Conservation (phyloP, 2,329 filamentous ascomycete genomes). For the Diaporthe sp. region DNA sequence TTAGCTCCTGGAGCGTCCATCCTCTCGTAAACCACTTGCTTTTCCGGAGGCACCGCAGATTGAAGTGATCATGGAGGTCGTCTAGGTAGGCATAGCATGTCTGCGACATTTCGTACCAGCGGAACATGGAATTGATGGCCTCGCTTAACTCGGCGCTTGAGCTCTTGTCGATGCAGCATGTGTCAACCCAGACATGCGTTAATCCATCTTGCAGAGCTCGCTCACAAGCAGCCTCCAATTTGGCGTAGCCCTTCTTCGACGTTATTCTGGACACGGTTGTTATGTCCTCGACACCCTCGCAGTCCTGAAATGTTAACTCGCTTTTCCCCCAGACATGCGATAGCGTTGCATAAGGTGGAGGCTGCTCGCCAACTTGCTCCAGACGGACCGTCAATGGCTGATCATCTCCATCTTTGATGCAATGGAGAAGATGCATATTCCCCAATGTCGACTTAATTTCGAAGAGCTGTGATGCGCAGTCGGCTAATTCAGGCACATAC, state of each 20-base stretch:
- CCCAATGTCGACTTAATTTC: background rate
- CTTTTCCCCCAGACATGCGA: slow-evolving; percentile 16
- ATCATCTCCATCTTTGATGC: background rate
- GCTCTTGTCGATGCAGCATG: slow-evolving; percentile 33
- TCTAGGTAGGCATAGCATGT: slow-evolving; percentile 28
- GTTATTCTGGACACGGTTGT: background rate
- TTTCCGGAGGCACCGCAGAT: background rate
- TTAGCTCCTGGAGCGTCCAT: slow-evolving; percentile 14
- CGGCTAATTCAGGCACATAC: background rate
- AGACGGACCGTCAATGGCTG: background rate
- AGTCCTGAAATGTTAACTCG: slow-evolving; percentile 16
- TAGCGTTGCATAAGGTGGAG: slow-evolving; percentile 13
- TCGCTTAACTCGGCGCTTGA: slow-evolving; percentile 26
- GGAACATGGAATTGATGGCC: slow-evolving; percentile 32
- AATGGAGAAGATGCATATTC: slow-evolving; percentile 3
- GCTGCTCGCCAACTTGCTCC: slow-evolving; percentile 16
- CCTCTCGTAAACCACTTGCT: slow-evolving; percentile 27
- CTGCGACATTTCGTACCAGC: slow-evolving; percentile 28
- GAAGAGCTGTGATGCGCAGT: background rate
- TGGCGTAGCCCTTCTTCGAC: slow-evolving; percentile 3
- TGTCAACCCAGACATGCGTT: slow-evolving; percentile 28
- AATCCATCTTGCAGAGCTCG: slow-evolving; percentile 11
- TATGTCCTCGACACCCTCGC: background rate
- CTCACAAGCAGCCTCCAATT: slow-evolving; percentile 7
- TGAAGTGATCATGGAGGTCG: slow-evolving; percentile 19